Evolutionary conservation across 495 filamentous ascomycete species (phyloP).

Genomic region (Diplogelasinospora grovesii): DNA sequence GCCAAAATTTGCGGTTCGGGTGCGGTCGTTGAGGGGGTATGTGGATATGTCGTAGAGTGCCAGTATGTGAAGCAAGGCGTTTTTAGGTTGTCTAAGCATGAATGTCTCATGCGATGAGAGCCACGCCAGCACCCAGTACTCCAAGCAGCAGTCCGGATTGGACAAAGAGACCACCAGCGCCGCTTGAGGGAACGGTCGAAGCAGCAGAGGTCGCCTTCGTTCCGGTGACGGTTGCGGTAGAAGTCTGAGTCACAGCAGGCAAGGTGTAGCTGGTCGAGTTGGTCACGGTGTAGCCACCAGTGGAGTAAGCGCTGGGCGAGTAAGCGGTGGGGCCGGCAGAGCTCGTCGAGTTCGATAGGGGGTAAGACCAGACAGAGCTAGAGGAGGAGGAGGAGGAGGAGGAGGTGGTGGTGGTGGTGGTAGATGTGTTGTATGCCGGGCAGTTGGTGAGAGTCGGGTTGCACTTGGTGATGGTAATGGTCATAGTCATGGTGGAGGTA

Average conservation of each 20-base stretch:
- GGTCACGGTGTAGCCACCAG: slow-evolving; percentile 9
- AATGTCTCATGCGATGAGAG: slow-evolving; percentile 35
- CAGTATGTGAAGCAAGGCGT: too few relatives aligned
- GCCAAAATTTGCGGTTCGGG: slow-evolving; percentile 9
- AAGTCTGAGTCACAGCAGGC: neutral
- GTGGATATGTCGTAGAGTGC: neutral
- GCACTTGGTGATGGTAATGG: slow-evolving; percentile 43
- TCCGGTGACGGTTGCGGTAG: too few relatives aligned
- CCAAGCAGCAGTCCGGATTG: slow-evolving; percentile 37
- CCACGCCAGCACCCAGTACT: slow-evolving; percentile 35
- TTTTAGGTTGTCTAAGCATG: too few relatives aligned
- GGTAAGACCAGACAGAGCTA: slow-evolving; percentile 22
- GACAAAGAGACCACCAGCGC: slow-evolving; percentile 27
- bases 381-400: slow-evolving; percentile 7
- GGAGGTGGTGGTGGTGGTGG: slow-evolving; percentile 17
- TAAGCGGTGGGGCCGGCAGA: slow-evolving; percentile 32
- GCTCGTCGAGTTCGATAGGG: slow-evolving; percentile 31
- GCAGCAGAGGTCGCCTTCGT: slow-evolving; percentile 13
- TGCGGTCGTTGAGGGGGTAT: slow-evolving; percentile 12
- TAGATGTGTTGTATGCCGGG: slow-evolving; percentile 29
- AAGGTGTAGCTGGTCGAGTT: slow-evolving; percentile 10
- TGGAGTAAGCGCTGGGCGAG: slow-evolving; percentile 20
- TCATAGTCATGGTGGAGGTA: slow-evolving; percentile 37
- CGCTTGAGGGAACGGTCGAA: slow-evolving; percentile 21
- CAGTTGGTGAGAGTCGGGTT: slow-evolving; percentile 39